Evolutionary conservation across 2,329 filamentous ascomycete genomes (phyloP), one percentile per base, ranked within the genome.

Genomic region (Calonectria honghensis): DNA sequence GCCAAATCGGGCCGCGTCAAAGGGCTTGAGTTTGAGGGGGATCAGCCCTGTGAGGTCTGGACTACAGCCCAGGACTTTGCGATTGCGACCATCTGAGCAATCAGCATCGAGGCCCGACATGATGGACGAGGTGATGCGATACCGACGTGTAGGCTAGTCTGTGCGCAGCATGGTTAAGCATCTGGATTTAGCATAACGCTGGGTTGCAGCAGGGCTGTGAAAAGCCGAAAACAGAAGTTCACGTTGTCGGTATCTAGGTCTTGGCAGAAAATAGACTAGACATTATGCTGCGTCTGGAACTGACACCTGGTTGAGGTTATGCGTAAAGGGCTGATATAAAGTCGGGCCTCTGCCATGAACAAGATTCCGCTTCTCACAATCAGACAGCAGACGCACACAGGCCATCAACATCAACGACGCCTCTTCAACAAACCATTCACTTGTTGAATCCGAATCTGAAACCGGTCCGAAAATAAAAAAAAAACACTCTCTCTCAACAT

Each of bases 1-100:
- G 24, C 29, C 57, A 2, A 6, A 16, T 63, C 31, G 57, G 27
- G 57, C 57, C n/a, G 24, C 16, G 57, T 29, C 27, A 7, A 20
- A 61, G 37, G 57, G 11, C 57, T 63, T 63, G 57, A 63, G 57
- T 63, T 63, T 63, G 57, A 63, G 57, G 57, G 57, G 57, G 37
- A 63, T 63, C 57, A 63, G 57, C 57, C 57, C 57, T 63, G 57
- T 37, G 57, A 63, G 57, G 7, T 16, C 57, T 18, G 41, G 31
- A 27, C 10, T 27, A 48, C 45, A 13, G 18, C 31, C 37, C 20
- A 37, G 16, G 2, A 2, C 3, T 18, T 20, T 14, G n/a, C 2
- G 18, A 35, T 14, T 51, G 54, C n/a, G 29, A 29, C 29, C 27
- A 24, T 6, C 18, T 24, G 10, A 48, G 16, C 39, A 65, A 63